A percentile compares a stretch with the other conserved stretches of the same genome.
phyloP scores from a whole-genome alignment of 2,329 filamentous ascomycete genomes.

The Pseudogymnoascus sp. region DNA sequence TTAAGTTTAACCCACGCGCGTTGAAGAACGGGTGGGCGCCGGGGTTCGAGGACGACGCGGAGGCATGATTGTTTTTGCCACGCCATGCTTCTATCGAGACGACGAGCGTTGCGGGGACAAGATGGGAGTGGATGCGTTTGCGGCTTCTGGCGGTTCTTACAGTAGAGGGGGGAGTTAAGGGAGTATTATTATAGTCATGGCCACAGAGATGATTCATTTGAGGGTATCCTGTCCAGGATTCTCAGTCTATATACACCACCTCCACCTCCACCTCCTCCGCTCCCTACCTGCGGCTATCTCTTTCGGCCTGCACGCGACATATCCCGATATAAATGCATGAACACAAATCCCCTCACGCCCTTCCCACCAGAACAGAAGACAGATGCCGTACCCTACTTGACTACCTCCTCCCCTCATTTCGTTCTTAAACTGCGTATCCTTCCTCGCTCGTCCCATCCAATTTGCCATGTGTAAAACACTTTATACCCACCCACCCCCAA shows the following conservation, averaged over 20 bases:
- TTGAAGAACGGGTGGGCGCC: not conserved
- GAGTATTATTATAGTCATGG: not conserved
- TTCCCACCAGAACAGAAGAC: not conserved
- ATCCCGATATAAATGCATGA: not conserved
- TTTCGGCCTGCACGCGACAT: not conserved
- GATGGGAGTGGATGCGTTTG: not conserved
- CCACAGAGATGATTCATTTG: not conserved
- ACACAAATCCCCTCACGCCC: not conserved
- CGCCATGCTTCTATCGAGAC: not conserved
- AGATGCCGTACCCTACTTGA: not conserved
- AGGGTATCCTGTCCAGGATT: not conserved
- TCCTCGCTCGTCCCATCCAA: not conserved
- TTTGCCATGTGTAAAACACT: slow-evolving; percentile 2
- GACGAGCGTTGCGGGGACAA: not conserved
- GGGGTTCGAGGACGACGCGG: not conserved
- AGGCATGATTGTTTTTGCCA: not conserved
- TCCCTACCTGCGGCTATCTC: not conserved
- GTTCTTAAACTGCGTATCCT: not conserved
- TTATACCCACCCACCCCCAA: not conserved
- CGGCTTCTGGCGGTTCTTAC: not conserved
- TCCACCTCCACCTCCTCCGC: not conserved
- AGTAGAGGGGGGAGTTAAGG: not conserved
- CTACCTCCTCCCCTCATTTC: not conserved
- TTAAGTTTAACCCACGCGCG: not conserved
- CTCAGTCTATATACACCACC: not conserved